phyloP scores from a whole-genome alignment of 2,329 filamentous ascomycete genomes.

The Exserohilum turcica region DNA sequence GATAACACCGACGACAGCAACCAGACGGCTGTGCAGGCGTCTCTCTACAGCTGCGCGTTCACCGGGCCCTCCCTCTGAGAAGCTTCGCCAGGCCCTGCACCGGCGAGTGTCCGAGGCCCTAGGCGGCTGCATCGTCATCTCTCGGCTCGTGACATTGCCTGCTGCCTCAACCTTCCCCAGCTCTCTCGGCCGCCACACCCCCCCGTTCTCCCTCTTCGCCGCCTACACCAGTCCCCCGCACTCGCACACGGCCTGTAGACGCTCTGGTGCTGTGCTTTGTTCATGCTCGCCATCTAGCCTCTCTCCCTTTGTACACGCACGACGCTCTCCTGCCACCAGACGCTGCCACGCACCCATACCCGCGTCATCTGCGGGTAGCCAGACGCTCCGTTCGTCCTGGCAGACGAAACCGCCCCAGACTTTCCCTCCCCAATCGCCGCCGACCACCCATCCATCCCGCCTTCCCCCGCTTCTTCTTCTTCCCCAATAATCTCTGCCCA shows the following conservation, averaged over 20 bases:
- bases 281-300: conserved; percentile 10
- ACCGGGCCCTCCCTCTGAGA: not conserved
- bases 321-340: conserved; percentile 25
- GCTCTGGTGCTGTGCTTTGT: not conserved
- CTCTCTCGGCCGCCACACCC: conserved; percentile 15
- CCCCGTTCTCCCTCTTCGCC: conserved; percentile 1
- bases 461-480: conserved; percentile 14
- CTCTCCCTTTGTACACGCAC: conserved; percentile 1
- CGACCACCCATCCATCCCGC: conserved; percentile 65
- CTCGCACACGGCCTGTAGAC: not conserved
- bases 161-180: conserved; percentile 14
- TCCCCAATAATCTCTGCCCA: conserved; percentile 18
- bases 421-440: conserved; percentile 66
- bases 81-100: conserved; percentile 7
- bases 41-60: not conserved
- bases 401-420: conserved; percentile 67
- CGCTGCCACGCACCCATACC: conserved; percentile 28
- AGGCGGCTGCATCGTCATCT: conserved; percentile 11
- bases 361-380: conserved; percentile 42
- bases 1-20: not conserved
- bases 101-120: conserved; percentile 8
- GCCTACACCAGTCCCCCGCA: not conserved
- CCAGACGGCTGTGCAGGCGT: not conserved
- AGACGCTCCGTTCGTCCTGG: conserved; percentile 66
- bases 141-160: conserved; percentile 34